These are phyloP conservation scores for Zygosaccharomyces rouxii DNA, from an alignment of 805 yeast species.

Conservation along the genomic window DNA sequence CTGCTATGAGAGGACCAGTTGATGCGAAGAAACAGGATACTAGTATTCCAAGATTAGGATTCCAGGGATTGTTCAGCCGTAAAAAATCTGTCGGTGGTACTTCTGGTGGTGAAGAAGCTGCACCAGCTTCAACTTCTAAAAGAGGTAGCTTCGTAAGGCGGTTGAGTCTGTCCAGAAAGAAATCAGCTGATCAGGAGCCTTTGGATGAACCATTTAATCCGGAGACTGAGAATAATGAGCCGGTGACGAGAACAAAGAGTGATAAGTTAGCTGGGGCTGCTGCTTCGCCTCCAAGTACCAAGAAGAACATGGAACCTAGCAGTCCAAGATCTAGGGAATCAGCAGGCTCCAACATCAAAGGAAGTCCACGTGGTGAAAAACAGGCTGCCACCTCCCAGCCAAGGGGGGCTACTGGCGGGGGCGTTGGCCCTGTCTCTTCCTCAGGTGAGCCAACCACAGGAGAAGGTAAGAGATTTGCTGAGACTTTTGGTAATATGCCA, in stretches of 20 bases:
- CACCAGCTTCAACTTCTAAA: neutral
- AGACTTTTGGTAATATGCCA: slow-evolving; percentile 24
- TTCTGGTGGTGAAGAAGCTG: slow-evolving; percentile 1
- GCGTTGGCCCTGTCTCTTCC: neutral
- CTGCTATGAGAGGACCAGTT: neutral
- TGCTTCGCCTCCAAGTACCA: neutral
- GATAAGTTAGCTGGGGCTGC: neutral
- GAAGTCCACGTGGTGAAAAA: neutral
- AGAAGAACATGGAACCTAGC: neutral
- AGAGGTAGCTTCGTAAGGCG: slow-evolving; percentile 6
- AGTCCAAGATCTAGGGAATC: neutral
- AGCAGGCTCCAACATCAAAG: neutral
- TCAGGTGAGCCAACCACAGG: neutral
- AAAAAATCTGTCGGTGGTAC: neutral
- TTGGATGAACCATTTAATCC: neutral
- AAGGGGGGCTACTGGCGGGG: neutral
- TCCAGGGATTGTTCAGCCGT: slow-evolving; percentile 4
- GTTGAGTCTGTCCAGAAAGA: slow-evolving; percentile 5
- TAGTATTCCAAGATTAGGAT: slow-evolving; percentile 5
- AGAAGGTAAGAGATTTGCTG: slow-evolving; percentile 16
- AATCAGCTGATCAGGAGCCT: slow-evolving; percentile 1
- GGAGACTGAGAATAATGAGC: neutral
- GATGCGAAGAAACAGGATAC: slow-evolving; percentile 4
- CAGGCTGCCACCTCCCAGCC: neutral
- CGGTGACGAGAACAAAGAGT: neutral